Conservation (phyloP, 2,329 filamentous ascomycete genomes). For the Ascochyta rabiei region DNA sequence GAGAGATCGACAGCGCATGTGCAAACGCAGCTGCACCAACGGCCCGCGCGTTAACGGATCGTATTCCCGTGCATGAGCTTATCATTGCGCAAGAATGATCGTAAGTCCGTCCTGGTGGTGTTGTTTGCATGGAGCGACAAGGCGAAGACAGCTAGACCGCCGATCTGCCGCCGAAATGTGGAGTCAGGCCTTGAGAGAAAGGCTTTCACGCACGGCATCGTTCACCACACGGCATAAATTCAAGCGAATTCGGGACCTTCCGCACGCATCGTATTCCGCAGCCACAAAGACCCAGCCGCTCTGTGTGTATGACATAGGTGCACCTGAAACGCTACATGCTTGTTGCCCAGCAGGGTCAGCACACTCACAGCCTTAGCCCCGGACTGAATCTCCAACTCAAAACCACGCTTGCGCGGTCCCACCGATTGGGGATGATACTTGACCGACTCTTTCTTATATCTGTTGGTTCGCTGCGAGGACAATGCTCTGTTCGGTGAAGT, state of each 20-base stretch:
- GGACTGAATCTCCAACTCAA: slow-evolving; percentile 14
- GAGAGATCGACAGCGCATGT: slow-evolving; percentile 12
- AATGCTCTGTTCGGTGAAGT: slow-evolving; percentile 7
- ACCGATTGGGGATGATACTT: slow-evolving; percentile 2
- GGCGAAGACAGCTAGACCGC: slow-evolving; percentile 1
- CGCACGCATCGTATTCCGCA: slow-evolving; percentile 8
- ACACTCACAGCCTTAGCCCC: slow-evolving; percentile 19
- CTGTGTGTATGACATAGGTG: slow-evolving; percentile 12
- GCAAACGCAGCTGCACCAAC: background rate
- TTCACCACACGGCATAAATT: slow-evolving; percentile 12
- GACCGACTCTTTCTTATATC: slow-evolving; percentile 12
- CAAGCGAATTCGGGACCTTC: background rate
- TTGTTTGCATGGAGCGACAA: slow-evolving; percentile 3
- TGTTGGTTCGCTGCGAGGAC: background rate
- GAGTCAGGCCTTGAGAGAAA: slow-evolving; percentile 9
- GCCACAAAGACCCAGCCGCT: slow-evolving; percentile 3
- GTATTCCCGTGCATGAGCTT: slow-evolving; percentile 3
- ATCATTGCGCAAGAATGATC: slow-evolving; percentile 2
- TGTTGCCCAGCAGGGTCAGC: slow-evolving; percentile 3
- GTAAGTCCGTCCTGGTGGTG: background rate
- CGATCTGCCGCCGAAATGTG: slow-evolving; percentile 14
- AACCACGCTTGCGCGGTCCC: slow-evolving; percentile 11
- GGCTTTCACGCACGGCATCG: slow-evolving; percentile 7
- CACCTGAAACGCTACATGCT: slow-evolving; percentile 16
- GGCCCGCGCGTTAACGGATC: background rate